A percentile compares a stretch with the other conserved stretches of the same genome.
Evolutionary conservation across 1,284 basidiomycete genomes (phyloP).

Genomic region (Trichosporon sp.): DNA sequence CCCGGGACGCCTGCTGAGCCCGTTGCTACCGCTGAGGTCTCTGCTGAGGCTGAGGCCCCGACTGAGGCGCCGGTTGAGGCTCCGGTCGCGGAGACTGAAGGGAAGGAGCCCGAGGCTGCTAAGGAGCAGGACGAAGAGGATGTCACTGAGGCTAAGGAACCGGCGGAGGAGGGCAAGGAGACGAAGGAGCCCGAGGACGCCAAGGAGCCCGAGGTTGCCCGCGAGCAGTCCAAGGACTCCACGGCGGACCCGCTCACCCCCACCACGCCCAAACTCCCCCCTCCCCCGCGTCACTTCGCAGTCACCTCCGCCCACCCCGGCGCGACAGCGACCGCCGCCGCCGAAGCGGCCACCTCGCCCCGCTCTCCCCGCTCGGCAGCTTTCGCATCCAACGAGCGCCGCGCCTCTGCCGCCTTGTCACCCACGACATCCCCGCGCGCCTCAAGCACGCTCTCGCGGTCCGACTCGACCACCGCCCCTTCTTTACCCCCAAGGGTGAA

Average conservation of each 20-base stretch:
- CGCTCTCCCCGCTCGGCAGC: conserved; percentile 17
- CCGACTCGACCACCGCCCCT: conserved; percentile 26
- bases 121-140: no score
- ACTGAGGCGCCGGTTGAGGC: not conserved
- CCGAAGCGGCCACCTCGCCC: not conserved
- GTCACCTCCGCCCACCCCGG: conserved; percentile 3
- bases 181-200: conserved; percentile 23
- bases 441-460: not conserved
- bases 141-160: not conserved
- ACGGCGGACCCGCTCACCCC: conserved; percentile 13
- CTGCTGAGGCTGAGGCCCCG: not conserved
- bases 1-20: not conserved
- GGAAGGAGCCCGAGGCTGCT: not conserved
- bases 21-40: not conserved
- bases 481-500: not conserved
- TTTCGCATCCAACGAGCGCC: conserved; percentile 12
- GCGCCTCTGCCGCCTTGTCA: not conserved
- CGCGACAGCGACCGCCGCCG: conserved; percentile 12
- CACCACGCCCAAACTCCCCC: not conserved
- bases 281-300: conserved; percentile 1
- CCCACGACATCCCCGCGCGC: not conserved
- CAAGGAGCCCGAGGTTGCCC: conserved; percentile 15
- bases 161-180: not conserved
- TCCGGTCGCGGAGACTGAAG: not conserved
- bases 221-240: not conserved